Conservation (phyloP, 768 basidiomycete genomes). For the Tephrocybe sp. region DNA sequence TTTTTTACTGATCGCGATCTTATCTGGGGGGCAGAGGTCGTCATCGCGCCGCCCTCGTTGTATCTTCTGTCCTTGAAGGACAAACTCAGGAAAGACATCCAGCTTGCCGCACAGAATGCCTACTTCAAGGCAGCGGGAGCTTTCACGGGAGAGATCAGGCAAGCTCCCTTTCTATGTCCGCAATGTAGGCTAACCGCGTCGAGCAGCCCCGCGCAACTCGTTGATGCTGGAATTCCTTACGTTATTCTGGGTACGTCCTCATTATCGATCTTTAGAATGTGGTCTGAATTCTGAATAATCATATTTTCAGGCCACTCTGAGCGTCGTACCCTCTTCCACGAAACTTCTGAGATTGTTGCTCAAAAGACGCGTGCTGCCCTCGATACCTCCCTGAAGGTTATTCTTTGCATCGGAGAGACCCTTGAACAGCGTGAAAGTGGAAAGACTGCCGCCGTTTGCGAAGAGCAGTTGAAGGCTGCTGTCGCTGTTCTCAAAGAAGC, state of each 20-base stretch:
- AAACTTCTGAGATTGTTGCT: constrained; percentile 81
- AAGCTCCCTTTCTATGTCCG: constrained; percentile 16
- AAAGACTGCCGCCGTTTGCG: constrained; percentile 76
- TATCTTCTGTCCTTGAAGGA: constrained; percentile 79
- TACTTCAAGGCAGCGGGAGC: constrained; percentile 85
- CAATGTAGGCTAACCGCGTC: not conserved
- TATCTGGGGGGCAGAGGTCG: constrained; percentile 65
- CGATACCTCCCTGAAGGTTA: constrained; percentile 74
- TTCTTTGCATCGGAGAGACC: constrained; percentile 96
- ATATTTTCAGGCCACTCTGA: constrained; percentile 78
- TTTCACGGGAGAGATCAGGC: constrained; percentile 98
- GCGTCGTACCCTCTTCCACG: constrained; percentile 90
- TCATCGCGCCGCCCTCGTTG: constrained; percentile 87
- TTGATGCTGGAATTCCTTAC: constrained; percentile 84
- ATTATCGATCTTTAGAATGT: not conserved
- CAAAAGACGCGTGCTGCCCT: constrained; percentile 86
- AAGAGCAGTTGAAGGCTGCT: constrained; percentile 79
- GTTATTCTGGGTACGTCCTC: constrained; percentile 77
- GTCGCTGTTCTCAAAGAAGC: constrained; percentile 56
- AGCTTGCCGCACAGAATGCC: constrained; percentile 90
- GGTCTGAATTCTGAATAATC: not conserved
- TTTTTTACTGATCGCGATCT: constrained; percentile 14
- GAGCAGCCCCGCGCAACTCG: constrained; percentile 76
- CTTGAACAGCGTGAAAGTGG: constrained; percentile 82
- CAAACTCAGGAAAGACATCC: constrained; percentile 61